Percentiles rank a stretch among this genome's conserved stretches.
Evolutionary conservation across 2,329 filamentous ascomycete species (phyloP).

Genomic region (Dactylellina leptospora): DNA sequence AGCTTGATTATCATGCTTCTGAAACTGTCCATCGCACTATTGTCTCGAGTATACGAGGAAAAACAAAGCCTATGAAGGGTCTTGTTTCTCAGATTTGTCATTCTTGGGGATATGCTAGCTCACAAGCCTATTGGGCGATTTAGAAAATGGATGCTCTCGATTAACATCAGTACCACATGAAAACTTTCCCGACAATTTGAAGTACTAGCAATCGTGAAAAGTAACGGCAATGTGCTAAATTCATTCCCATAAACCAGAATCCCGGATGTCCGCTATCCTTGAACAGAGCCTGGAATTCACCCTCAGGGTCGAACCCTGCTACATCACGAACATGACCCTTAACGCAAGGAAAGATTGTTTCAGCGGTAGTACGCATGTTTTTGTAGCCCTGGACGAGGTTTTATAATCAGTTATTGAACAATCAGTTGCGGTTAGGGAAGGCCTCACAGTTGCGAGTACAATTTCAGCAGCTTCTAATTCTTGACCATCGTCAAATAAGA

Average conservation of each 20-base stretch:
- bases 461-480: constrained; percentile 71
- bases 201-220: constrained; percentile 67
- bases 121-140: no score
- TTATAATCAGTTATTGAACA: constrained; percentile 58
- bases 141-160: no score
- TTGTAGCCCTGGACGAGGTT: constrained; percentile 66
- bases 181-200: constrained; percentile 60
- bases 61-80: no score
- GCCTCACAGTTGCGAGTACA: constrained; percentile 68
- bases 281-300: constrained; percentile 69
- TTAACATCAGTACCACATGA: constrained; percentile 3
- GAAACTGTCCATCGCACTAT: no score
- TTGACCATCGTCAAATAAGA: constrained; percentile 66
- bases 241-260: constrained; percentile 74
- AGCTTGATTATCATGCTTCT: not conserved
- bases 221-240: constrained; percentile 70
- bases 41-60: no score
- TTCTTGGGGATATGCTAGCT: no score
- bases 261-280: constrained; percentile 70
- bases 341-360: constrained; percentile 69
- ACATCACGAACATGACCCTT: constrained; percentile 69
- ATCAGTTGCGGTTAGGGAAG: not conserved
- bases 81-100: no score
- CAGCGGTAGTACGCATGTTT: constrained; percentile 72
- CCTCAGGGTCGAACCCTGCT: constrained; percentile 70